Evolutionary conservation across 306 rosid genomes (phyloP).

Genomic region (Benincasa hispida): DNA sequence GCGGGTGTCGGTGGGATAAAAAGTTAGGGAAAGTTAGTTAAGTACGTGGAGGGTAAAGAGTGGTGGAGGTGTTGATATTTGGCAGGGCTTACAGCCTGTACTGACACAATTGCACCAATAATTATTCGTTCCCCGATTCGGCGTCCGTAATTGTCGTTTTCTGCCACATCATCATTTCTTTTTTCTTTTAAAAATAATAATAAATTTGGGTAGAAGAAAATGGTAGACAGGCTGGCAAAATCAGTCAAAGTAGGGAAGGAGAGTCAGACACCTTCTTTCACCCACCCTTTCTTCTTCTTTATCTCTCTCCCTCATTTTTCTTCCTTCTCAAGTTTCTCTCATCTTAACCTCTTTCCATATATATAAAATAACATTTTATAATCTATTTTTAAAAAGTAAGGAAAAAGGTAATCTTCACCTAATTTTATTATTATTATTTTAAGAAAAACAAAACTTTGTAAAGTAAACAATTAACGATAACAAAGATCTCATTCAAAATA

Average conservation of each 20-base stretch:
- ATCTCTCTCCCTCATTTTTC: background rate
- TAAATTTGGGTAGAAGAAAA: constrained; percentile 29
- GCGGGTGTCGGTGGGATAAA: constrained; percentile 26
- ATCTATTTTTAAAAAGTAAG: too few species aligned
- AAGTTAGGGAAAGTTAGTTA: constrained; percentile 36
- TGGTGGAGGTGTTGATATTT: constrained; percentile 28
- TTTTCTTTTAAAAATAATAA: background rate
- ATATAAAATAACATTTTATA: too few species aligned
- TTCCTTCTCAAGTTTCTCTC: background rate
- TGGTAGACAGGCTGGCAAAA: constrained; percentile 75
- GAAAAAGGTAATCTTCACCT: too few species aligned
- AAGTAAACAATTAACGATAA: too few species aligned
- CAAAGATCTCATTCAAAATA: too few species aligned
- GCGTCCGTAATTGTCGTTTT: constrained; percentile 76
- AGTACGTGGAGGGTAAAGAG: constrained; percentile 8
- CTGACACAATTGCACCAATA: constrained; percentile 44
- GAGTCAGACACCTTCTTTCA: constrained; percentile 10
- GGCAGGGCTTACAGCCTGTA: constrained; percentile 88
- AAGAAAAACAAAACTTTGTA: too few species aligned
- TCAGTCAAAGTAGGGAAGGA: constrained; percentile 47
- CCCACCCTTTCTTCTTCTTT: background rate
- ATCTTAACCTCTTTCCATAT: background rate
- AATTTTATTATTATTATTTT: too few species aligned
- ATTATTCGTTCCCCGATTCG: constrained; percentile 73
- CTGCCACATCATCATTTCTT: constrained; percentile 26